Conservation (phyloP, 306 rosid species). For the Cucumis hystrix region DNA sequence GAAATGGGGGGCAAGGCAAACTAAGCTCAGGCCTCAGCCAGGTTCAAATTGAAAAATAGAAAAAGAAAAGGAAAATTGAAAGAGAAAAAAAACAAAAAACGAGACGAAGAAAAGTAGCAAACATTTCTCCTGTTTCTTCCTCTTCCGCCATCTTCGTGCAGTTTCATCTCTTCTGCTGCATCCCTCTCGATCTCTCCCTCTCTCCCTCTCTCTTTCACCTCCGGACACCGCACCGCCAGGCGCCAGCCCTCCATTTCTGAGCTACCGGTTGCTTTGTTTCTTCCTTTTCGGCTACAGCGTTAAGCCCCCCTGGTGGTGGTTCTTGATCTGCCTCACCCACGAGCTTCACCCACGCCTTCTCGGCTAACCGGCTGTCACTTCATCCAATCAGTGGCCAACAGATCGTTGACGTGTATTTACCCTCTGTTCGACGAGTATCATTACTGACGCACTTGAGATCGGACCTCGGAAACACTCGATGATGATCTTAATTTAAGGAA, state of each 20-base stretch:
- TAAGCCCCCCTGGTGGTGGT: not conserved
- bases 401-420: not conserved
- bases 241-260: not conserved
- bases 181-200: not conserved
- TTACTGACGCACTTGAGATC: not conserved
- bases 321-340: not conserved
- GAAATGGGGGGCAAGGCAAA: too few relatives aligned
- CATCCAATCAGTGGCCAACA: not conserved
- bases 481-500: too few relatives aligned
- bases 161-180: not conserved
- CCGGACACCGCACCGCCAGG: not conserved
- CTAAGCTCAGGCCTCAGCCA: too few relatives aligned
- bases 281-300: not conserved
- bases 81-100: too few relatives aligned
- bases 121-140: too few relatives aligned
- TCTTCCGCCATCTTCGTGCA: too few relatives aligned
- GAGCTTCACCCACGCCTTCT: not conserved
- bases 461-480: not conserved
- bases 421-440: not conserved
- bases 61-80: too few relatives aligned
- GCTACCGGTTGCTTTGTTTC: not conserved
- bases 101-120: too few relatives aligned
- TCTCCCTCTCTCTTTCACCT: not conserved
- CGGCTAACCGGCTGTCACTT: not conserved
- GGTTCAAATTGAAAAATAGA: too few relatives aligned